Base-by-base conservation (phyloP, 179 eudicot species). In the Spinacia oleracea region DNA sequence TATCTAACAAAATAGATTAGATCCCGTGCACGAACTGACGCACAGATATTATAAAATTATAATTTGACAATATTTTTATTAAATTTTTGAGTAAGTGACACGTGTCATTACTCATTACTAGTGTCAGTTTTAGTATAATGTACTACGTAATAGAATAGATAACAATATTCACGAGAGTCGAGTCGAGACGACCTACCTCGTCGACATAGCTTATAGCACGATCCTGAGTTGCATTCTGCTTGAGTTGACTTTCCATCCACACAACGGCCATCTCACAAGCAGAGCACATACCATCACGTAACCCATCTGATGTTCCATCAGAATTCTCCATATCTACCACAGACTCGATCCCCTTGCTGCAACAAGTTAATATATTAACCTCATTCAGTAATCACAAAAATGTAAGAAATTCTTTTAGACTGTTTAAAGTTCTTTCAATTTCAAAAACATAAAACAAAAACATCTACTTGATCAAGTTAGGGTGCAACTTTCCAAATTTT, bases 201-300 rank as follows among this genome's bases (percentile, higher is more conserved):
- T 87, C 85, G n/a, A 82, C 89, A 79, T 94, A 94, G 77, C 86
- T 76, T 78, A 94, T 59, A 64, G 91, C 89, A 63, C 77, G 81
- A 2, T 91, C 97, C 80, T 89, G 83, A 23, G 96, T 89, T 82
- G 83, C 82, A 79, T 92, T 94, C 72, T 82, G 87, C 72, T 68
- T 84, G 45, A 94, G 79, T 81, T 91, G 91, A 79, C 87, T 94
- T 79, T 92, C 90, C 87, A 94, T 90, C 98, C 98, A 94, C 43
- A 92, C 92, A 77, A 92, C 96, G 66, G 91, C 84, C 97, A 94
- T 92, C 87, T 92, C 88, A 77, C 98, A 94, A 67, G 88, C 87
- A 31, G 88, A 70, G 74, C 98, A 94, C 83, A 83, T 85, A 70
- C 83, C 87, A 45, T 86, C 93, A 71, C 50, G 77, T 50, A 77